Evolutionary conservation across 768 basidiomycete species (phyloP).

Genomic region (Tulasnella sp.): DNA sequence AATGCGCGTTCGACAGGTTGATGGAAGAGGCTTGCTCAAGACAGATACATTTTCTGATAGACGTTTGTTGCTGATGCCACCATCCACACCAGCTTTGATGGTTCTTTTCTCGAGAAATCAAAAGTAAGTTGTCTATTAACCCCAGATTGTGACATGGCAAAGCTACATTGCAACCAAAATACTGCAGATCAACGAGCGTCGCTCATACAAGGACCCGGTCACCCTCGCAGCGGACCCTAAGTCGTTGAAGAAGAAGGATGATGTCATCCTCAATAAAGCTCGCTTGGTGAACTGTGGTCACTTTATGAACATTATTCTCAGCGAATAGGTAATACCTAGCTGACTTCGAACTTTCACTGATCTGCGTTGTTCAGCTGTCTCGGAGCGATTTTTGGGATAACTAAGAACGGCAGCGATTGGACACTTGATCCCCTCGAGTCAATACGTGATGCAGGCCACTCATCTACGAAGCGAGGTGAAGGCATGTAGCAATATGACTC

Average conservation of each 20-base stretch:
- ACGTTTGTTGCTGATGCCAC: constrained; percentile 57
- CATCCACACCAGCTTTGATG: constrained; percentile 50
- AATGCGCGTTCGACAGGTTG: constrained; percentile 35
- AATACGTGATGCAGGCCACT: constrained; percentile 28
- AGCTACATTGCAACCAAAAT: constrained; percentile 57
- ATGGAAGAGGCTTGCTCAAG: constrained; percentile 51
- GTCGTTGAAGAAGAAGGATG: constrained; percentile 24
- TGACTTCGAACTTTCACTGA: constrained; percentile 19
- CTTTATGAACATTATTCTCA: constrained; percentile 17
- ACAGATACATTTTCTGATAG: constrained; percentile 60
- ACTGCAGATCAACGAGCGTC: constrained; percentile 52
- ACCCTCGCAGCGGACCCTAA: constrained; percentile 19
- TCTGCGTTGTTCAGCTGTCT: constrained; percentile 59
- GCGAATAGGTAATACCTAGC: constrained; percentile 16
- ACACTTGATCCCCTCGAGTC: constrained; percentile 37
- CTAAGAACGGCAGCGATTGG: constrained; percentile 51
- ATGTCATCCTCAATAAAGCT: constrained; percentile 70
- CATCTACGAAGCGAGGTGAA: constrained; percentile 42
- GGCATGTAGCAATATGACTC: too few relatives aligned
- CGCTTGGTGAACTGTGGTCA: constrained; percentile 54
- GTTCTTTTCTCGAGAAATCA: constrained; percentile 61
- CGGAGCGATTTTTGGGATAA: constrained; percentile 56
- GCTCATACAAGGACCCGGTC: constrained; percentile 32
- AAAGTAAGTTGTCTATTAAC: constrained; percentile 58
- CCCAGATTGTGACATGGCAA: constrained; percentile 56